Conservation (phyloP, 2,329 filamentous ascomycete genomes). For the Elsinoe batatas region DNA sequence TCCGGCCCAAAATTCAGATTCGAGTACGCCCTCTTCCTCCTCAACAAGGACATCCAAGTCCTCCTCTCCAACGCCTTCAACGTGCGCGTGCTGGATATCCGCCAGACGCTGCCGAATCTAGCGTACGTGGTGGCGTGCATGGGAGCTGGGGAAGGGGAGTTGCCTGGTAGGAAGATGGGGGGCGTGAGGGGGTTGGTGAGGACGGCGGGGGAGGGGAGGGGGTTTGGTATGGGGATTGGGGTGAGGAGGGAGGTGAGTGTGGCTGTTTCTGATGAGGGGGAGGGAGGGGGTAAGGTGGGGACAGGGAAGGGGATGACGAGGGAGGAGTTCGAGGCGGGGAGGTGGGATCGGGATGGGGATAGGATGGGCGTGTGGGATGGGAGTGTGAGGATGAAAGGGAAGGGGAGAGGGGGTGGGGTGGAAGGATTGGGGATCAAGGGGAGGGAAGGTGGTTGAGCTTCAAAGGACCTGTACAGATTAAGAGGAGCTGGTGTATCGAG, state of each 20-base stretch:
- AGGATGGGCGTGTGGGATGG: background rate
- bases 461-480: background rate
- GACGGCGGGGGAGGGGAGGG: slow-evolving; percentile 14
- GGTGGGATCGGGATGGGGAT: background rate
- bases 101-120: slow-evolving; percentile 85
- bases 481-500: background rate
- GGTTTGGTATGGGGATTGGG: slow-evolving; percentile 17
- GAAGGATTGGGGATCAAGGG: slow-evolving; percentile 4
- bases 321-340: background rate
- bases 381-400: slow-evolving; percentile 4
- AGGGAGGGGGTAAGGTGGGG: background rate
- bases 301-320: background rate
- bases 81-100: slow-evolving; percentile 74
- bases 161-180: slow-evolving; percentile 47
- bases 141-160: slow-evolving; percentile 61
- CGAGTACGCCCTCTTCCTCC: slow-evolving; percentile 90
- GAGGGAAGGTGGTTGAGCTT: background rate
- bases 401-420: background rate
- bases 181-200: slow-evolving; percentile 40
- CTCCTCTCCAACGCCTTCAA: slow-evolving; percentile 53
- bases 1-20: slow-evolving; percentile 71
- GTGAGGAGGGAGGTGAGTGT: background rate
- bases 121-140: slow-evolving; percentile 88
- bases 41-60: slow-evolving; percentile 89
- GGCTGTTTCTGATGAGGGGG: background rate